Evolutionary conservation across 768 basidiomycete species (phyloP).

Genomic region (Omphalotus guepiniiformis): DNA sequence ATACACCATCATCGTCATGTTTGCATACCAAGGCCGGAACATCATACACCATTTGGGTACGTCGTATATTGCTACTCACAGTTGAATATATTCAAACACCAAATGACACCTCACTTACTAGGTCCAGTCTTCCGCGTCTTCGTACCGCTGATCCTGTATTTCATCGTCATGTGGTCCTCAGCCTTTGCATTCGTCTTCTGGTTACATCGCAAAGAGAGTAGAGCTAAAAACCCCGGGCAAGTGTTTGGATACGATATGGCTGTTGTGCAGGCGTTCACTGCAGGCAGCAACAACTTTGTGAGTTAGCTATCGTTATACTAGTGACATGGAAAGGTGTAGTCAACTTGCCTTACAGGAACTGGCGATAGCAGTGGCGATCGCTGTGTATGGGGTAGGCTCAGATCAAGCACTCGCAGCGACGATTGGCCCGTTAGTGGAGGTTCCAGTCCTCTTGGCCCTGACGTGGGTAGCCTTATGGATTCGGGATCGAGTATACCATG

Average conservation of each 20-base stretch:
- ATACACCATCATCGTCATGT: constrained; percentile 76
- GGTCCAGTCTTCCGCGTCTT: constrained; percentile 76
- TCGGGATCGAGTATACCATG: constrained; percentile 31
- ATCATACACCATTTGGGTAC: background rate
- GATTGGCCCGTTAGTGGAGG: constrained; percentile 73
- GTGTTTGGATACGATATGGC: constrained; percentile 63
- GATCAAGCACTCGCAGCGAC: constrained; percentile 81
- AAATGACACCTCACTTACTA: constrained; percentile 69
- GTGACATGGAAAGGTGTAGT: background rate
- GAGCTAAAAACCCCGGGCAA: constrained; percentile 6
- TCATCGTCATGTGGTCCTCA: constrained; percentile 68
- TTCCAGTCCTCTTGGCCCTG: constrained; percentile 68
- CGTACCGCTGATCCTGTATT: constrained; percentile 79
- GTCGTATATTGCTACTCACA: background rate
- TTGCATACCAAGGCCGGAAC: constrained; percentile 54
- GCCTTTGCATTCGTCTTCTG: constrained; percentile 56
- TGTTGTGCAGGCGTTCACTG: constrained; percentile 76
- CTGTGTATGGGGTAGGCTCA: constrained; percentile 72
- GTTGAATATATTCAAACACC: constrained; percentile 27
- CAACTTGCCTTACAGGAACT: constrained; percentile 47
- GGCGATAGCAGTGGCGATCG: constrained; percentile 78
- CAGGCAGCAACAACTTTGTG: constrained; percentile 76
- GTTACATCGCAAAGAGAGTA: constrained; percentile 32
- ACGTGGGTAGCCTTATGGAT: constrained; percentile 60
- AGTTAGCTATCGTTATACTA: background rate